Percentiles rank a stretch among this genome's conserved stretches.
These are phyloP conservation scores for Pythium vanterpoolii DNA, from an alignment of 352 stramenopile species.

Conservation along the genomic window DNA sequence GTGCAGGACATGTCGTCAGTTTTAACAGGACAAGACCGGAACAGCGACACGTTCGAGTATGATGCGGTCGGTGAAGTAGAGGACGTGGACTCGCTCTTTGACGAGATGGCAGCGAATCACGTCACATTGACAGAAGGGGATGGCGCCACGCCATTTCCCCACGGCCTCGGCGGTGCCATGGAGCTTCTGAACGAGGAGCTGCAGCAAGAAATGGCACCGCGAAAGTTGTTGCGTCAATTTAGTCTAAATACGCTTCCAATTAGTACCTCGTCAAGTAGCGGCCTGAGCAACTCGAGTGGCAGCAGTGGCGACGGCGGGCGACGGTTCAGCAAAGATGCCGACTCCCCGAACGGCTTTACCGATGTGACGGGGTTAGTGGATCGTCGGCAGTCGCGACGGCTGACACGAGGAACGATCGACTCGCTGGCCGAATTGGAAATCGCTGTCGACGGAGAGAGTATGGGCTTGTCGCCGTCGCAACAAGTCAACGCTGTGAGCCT, in stretches of 20 bases:
- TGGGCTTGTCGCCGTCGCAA: background rate
- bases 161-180: slow-evolving; percentile 22
- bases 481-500: background rate
- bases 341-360: slow-evolving; percentile 34
- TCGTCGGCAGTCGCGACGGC: slow-evolving; percentile 57
- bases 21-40: background rate
- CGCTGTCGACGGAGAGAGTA: background rate
- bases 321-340: slow-evolving; percentile 23
- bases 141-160: background rate
- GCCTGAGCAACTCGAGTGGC: slow-evolving; percentile 1
- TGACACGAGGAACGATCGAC: slow-evolving; percentile 23
- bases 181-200: slow-evolving; percentile 65
- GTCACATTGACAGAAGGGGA: background rate
- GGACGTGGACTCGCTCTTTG: background rate
- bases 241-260: slow-evolving; percentile 69
- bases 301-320: slow-evolving; percentile 16
- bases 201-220: slow-evolving; percentile 59
- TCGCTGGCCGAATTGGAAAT: slow-evolving; percentile 20
- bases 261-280: slow-evolving; percentile 13
- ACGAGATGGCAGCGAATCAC: background rate
- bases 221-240: slow-evolving; percentile 70
- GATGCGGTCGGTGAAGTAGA: background rate
- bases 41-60: background rate
- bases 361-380: slow-evolving; percentile 57
- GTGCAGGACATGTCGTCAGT: slow-evolving; percentile 6